These are phyloP conservation scores for Tulasnella sp. DNA, from an alignment of 768 basidiomycete genomes.

Conservation along the genomic window DNA sequence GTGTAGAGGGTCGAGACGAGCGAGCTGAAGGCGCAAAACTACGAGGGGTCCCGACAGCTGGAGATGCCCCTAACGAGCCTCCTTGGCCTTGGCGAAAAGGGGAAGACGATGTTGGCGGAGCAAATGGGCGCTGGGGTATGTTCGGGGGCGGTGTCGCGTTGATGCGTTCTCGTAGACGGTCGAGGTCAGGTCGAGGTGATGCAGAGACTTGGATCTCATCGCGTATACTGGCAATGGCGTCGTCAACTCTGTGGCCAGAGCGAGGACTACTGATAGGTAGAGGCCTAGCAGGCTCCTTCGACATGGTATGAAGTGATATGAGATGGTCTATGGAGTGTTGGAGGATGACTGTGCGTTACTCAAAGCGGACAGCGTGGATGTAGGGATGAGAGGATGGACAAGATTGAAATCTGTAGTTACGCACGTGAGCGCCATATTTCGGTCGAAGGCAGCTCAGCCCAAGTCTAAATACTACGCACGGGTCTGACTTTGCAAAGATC, in stretches of 20 bases:
- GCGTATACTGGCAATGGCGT: not conserved
- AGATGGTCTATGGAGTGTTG: too few species aligned
- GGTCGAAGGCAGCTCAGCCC: too few species aligned
- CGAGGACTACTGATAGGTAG: constrained; percentile 19
- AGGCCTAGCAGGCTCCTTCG: constrained; percentile 18
- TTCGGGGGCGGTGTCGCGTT: constrained; percentile 11
- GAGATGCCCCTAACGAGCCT: not conserved
- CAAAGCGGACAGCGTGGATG: too few species aligned
- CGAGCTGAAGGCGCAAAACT: not conserved
- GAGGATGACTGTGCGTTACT: too few species aligned
- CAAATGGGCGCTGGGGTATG: constrained; percentile 9
- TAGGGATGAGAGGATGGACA: too few species aligned
- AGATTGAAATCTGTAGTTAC: too few species aligned
- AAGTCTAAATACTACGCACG: too few species aligned
- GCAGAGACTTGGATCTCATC: constrained; percentile 1
- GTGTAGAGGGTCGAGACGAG: constrained; percentile 8
- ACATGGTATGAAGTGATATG: not conserved
- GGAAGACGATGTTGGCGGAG: not conserved
- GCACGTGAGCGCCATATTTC: too few species aligned
- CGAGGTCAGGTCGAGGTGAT: constrained; percentile 12
- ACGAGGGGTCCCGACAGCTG: not conserved
- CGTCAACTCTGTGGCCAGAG: not conserved
- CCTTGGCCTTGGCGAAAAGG: not conserved
- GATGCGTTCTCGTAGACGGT: constrained; percentile 8
- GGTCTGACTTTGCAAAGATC: too few species aligned